Evolutionary conservation across 1,139 yeast species (phyloP), one percentile per base, ranked within the genome.

Genomic region (Kodamaea ohmeri): DNA sequence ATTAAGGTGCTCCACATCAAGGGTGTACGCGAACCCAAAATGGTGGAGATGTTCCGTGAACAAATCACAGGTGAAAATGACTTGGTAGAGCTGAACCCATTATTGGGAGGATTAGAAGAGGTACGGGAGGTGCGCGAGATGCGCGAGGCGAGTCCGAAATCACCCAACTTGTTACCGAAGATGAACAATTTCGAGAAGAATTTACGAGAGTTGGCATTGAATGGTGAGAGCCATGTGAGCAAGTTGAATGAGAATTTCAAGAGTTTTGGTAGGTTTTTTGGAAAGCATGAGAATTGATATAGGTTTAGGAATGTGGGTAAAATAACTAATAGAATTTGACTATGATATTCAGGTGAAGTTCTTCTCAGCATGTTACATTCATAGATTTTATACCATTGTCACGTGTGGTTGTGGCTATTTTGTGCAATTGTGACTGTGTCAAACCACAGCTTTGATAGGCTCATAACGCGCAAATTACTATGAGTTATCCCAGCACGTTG

Each of bases 1-100:
- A 56, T 62, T 43, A 86, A 84, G 53, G 64, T 87, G 4, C 64
- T 87, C 39, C 75, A 71, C 24, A 66, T 86, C 44, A 86, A 85
- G 58, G 82, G 83, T 5, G 65, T 80, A 15, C 63, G 65, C n/a
- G 61, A 63, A 38, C 78, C 76, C 35, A 54, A 60, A 29, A 82
- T 76, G 47, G 53, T 78, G 34, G 92, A 83, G 37, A 63, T 71
- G 41, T 86, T 85, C 62, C 71, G 73, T 45, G 58, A 75, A 9
- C 84, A 81, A 53, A 56, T 81, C 40, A 64, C 77, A 17, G 67
- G 75, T 4, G 80, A 75, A 36, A 62, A 44, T 17, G 34, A 35
- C 1, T 34, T 38, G 20, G 16, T 4, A 3, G 41, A 35, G 19
- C 28, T 18, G 35, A 38, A 34, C 9, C 67, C 74, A 6, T 55